Evolutionary conservation across 345 rosid species (phyloP), one percentile per base, ranked within the genome.

Genomic region (Cardamine occulta): DNA sequence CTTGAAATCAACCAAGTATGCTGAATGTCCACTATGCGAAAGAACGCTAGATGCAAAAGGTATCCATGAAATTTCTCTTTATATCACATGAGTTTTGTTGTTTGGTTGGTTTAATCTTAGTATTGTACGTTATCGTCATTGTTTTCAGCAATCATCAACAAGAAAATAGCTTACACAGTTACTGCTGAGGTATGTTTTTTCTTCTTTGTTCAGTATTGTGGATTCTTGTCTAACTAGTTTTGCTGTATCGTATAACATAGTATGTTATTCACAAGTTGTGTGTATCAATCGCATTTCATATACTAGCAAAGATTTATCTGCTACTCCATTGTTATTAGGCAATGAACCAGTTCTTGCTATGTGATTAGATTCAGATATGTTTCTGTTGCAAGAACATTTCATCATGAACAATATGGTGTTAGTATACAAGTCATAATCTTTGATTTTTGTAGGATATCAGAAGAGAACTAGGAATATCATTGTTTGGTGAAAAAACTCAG

Each of bases 391-490:
- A 67, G 35, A 74, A 23, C n/a, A 29, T 29, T 29, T 1, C 7
- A 37, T 60, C 34, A 62, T 39, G 49, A 62, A 13, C 31, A 19
- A 24, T 24, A 0, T 6, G 4, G 17, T 5, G 58, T 32, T 32
- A 3, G 23, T 58, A 56, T 17, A 34, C 26, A 34, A 40, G 34
- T 62, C 8, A 62, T 40, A 52, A 14, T 14, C 24, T 49, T 48
- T 75, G 54, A 1, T 2, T 28, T 49, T 49, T 34, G 11, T 26
- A 77, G 80, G 80, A 77, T 77, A 77, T 77, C 24, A 70, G 80
- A 55, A 77, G 80, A 70, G 75, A 77, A 63, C 11, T 77, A 24
- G 80, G 78, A 48, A 72, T 73, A 45, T 73, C 79, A n/a, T 34
- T 70, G 6, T 77, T 65, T 54, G 77, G 45, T 57, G 75, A 68